Conservation (phyloP, 106 monocot species). For the Iris macrosiphon region DNA sequence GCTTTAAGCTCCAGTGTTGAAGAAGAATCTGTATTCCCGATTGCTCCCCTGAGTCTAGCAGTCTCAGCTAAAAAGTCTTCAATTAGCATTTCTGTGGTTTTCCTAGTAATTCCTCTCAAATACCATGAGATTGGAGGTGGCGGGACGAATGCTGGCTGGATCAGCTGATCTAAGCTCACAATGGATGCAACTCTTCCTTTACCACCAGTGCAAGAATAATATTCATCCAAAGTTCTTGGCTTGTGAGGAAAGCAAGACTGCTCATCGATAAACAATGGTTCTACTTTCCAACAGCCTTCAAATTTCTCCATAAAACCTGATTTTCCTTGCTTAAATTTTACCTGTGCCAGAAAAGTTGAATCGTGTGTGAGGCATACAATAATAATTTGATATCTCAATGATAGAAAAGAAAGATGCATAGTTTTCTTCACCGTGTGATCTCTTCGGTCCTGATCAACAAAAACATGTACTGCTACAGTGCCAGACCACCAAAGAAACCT, state of each 20-base stretch:
- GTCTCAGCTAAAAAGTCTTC: slow-evolving; percentile 63
- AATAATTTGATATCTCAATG: no score
- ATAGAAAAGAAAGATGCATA: neutral
- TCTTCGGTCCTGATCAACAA: slow-evolving; percentile 75
- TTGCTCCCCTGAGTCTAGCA: slow-evolving; percentile 24
- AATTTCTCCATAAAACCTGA: slow-evolving; percentile 81
- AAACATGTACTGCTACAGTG: slow-evolving; percentile 71
- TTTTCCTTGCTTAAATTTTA: slow-evolving; percentile 78
- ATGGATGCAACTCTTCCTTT: slow-evolving; percentile 78
- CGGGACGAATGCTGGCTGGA: slow-evolving; percentile 73
- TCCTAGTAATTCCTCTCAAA: slow-evolving; percentile 62
- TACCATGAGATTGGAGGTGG: slow-evolving; percentile 98
- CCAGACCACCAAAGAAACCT: slow-evolving; percentile 98
- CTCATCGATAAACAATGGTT: slow-evolving; percentile 71
- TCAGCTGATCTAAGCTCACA: slow-evolving; percentile 70
- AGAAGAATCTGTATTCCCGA: neutral
- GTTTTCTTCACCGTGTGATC: slow-evolving; percentile 55
- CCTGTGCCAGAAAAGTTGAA: slow-evolving; percentile 41
- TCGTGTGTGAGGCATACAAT: no score
- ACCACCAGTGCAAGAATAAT: slow-evolving; percentile 45
- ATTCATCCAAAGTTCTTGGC: slow-evolving; percentile 61
- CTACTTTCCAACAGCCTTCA: slow-evolving; percentile 78
- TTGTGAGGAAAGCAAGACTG: slow-evolving; percentile 25
- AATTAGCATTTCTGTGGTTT: slow-evolving; percentile 68
- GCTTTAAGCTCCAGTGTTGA: neutral